Evolutionary conservation across 108 stramenopile species (phyloP).

Genomic region (Cyclotella sp.): DNA sequence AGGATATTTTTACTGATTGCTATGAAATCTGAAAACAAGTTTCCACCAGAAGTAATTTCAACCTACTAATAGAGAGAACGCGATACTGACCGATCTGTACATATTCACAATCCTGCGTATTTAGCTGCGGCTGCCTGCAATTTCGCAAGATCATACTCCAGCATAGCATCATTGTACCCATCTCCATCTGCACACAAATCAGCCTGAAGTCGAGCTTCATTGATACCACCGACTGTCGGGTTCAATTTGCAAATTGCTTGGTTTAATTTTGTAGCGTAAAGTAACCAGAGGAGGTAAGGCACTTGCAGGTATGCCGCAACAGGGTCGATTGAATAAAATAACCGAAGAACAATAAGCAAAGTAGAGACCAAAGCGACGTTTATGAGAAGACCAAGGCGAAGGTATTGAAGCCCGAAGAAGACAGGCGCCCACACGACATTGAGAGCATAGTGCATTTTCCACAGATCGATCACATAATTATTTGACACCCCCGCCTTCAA

Average conservation of each 20-base stretch:
- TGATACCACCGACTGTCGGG: conserved; percentile 56
- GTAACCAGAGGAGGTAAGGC: conserved; percentile 67
- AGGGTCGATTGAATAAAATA: conserved; percentile 46
- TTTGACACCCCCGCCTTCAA: conserved; percentile 1
- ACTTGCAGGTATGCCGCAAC: conserved; percentile 55
- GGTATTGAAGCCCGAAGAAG: conserved; percentile 63
- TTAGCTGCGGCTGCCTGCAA: conserved; percentile 53
- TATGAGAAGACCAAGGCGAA: conserved; percentile 54
- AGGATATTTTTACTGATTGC: too few relatives aligned
- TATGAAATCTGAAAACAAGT: too few relatives aligned
- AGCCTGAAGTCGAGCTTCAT: conserved; percentile 66
- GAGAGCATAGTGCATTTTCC: conserved; percentile 54
- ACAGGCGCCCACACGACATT: conserved; percentile 74
- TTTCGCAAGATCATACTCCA: conserved; percentile 54
- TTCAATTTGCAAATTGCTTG: conserved; percentile 59
- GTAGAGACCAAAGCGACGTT: conserved; percentile 53
- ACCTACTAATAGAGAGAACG: not conserved
- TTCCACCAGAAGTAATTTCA: too few relatives aligned
- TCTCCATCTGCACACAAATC: conserved; percentile 31
- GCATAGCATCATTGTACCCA: conserved; percentile 65
- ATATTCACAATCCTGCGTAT: conserved; percentile 42
- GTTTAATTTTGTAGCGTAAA: conserved; percentile 69
- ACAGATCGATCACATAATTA: conserved; percentile 29
- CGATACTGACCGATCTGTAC: not conserved
- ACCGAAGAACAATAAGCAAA: conserved; percentile 41